Base-by-base conservation (phyloP, 2,329 filamentous ascomycete genomes). In the Colletotrichum lentis region DNA sequence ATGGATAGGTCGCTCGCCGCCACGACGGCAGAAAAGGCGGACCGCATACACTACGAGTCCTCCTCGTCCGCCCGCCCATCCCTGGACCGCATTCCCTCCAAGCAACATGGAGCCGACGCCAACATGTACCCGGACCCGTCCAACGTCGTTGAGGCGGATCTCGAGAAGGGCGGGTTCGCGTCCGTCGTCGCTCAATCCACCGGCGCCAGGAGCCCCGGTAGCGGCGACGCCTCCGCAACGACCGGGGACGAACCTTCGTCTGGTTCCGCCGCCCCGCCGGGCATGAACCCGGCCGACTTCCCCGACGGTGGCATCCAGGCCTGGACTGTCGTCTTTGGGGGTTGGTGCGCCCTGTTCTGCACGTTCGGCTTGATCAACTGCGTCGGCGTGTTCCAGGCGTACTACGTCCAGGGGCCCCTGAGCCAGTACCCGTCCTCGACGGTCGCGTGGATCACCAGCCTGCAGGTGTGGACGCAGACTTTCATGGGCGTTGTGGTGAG, bases 381-480 rank as follows among this genome's bases (percentile, higher is more conserved):
- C 66, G 75, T 82, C 8, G 87, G 87, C 3, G 80, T 88, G 7
- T 89, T 89, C 72, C 85, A 89, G 75, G 79, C 82, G 49, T 88
- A 89, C 75, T 90, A 89, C 70, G 77, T 86, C 64, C 73, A 73
- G 7, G 79, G 81, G 14, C 81, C 83, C 35, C 76, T 90, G 31
- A 76, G 70, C 14, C 60, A 81, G 3, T 84, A 86, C 69, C 80
- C 81, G 3, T 76, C 83, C 6, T 86, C 84, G 62, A 80, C 83
- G 0, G 80, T 90, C 41, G 82, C 86, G 59, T 90, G 88, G 88
- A 89, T 90, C 71, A 79, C 84, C 11, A 86, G 86, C 6, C 74
- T 86, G 27, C 82, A 88, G 73, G 76, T 83, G 16, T 88, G 81
- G 62, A 73, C 78, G 66, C 80, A 81, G 77, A 75, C 84, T 56